A percentile compares a stretch with the other conserved stretches of the same genome.
Evolutionary conservation across 257 asterid genomes (phyloP).

Genomic region (Nicotiana benthamiana): DNA sequence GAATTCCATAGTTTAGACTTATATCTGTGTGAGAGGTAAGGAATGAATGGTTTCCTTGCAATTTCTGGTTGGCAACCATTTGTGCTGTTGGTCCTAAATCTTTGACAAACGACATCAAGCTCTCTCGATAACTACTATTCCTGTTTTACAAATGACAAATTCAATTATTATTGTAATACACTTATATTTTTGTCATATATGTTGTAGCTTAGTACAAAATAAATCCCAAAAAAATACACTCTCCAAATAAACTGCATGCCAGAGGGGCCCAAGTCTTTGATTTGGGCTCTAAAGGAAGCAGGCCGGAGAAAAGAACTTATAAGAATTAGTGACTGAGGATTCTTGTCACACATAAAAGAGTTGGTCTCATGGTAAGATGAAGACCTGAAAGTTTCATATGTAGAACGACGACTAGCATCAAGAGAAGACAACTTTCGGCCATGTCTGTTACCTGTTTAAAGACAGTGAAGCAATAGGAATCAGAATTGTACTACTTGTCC

Average conservation of each 20-base stretch:
- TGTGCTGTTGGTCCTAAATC: constrained; percentile 68
- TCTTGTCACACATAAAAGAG: neutral
- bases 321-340: constrained; percentile 22
- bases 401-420: constrained; percentile 30
- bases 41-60: constrained; percentile 17
- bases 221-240: neutral
- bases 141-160: constrained; percentile 20
- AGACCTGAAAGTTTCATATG: constrained; percentile 24
- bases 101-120: constrained; percentile 48
- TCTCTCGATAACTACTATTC: constrained; percentile 40
- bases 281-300: neutral
- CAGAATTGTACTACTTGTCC: neutral
- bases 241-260: neutral
- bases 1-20: neutral
- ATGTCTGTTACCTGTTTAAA: constrained; percentile 25
- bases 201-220: neutral
- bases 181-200: neutral
- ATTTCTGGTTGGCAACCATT: constrained; percentile 47
- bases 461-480: neutral
- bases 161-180: neutral
- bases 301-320: constrained; percentile 21
- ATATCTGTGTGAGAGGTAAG: neutral
- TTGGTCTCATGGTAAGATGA: neutral
- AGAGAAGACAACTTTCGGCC: constrained; percentile 10
- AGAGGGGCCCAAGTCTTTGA: neutral